Evolutionary conservation across 1,139 yeast genomes (phyloP), one percentile per base, ranked within the genome.

Genomic region (Arxiozyma telluris): DNA sequence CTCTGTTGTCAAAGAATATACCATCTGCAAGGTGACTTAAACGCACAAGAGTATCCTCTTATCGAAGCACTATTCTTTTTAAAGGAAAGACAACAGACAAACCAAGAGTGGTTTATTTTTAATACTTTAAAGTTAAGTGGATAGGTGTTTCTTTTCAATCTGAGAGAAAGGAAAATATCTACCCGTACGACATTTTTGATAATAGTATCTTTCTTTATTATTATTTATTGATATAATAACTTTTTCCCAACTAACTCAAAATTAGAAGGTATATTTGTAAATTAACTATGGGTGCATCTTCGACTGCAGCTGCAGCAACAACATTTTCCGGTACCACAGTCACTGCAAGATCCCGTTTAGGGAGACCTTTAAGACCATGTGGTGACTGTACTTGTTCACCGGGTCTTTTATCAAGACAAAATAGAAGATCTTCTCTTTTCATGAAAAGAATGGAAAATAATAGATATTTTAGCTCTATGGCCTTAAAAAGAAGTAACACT

Each of bases 341-440:
- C 21, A 46, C 27, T 17, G 30, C 49, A 11, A 34, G 49, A 8
- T n/a, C 53, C 5, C 39, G 45, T n/a, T n/a, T 50, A 44, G 47
- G 49, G 27, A 51, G 53, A 50, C 47, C 65, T 9, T 62, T 64
- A 27, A 72, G 78, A 63, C 77, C 79, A 11, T 86, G 94, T 68
- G 76, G 80, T 51, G 82, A 86, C 70, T 86, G 95, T 71, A 84
- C 89, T 1, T 87, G 94, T 67, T 84, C 91, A 0, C 93, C 93
- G 9, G 95, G 95, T 8, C 72, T 85, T 52, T 70, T 86, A 52
- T 82, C 89, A 21, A 76, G 94, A 63, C 80, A 79, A 55, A 80
- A 77, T 62, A 75, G 82, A 64, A 73, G 84, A 57, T 73, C 83
- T 17, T 73, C 81, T 0, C 63, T 75, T 51, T 75, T 82, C 55